Evolutionary conservation across 768 basidiomycete species (phyloP), one percentile per base, ranked within the genome.

Genomic region (Hypholoma sublateritium): DNA sequence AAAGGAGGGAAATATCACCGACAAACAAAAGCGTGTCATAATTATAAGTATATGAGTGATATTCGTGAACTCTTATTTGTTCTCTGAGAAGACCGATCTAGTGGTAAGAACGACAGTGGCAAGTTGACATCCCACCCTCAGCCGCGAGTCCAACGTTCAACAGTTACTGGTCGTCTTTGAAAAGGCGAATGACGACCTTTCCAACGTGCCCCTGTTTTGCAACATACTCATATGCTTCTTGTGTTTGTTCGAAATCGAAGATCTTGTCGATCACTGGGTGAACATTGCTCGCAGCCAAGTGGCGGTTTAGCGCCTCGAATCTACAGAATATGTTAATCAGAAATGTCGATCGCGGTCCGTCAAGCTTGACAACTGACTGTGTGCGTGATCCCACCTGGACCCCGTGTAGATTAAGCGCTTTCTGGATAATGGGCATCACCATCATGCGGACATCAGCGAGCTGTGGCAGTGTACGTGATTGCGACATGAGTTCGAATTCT

Each of bases 161-260:
- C 5, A 32, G 9, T 32, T 32, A 32, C 28, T 32, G 6, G 5
- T 32, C 28, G 28, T 32, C 28, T 32, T 32, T 32, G 28, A 32
- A 32, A 32, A 32, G 28, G 28, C 28, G 28, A 32, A 85, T 80
- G 16, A 82, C 80, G 14, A 86, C 76, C 69, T 88, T 86, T 13
- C 86, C 86, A 21, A 85, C 78, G 65, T 86, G 83, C 57, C 75
- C 74, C 58, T 85, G 83, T 0, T 75, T 78, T 57, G 77, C 73
- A 53, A 85, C 70, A 64, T 85, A 76, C 46, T 70, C 69, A 65
- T 81, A 86, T 0, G 85, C 86, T 45, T 78, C 70, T 24, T 72
- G 66, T 4, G 78, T 71, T n/a, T 86, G 65, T 44, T 81, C 78
- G 63, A 85, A 88, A 16, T 70, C 53, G 71, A 87, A 87, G 0